Evolutionary conservation across 2,329 filamentous ascomycete species (phyloP).

Genomic region (Plenodomus biglobosus): DNA sequence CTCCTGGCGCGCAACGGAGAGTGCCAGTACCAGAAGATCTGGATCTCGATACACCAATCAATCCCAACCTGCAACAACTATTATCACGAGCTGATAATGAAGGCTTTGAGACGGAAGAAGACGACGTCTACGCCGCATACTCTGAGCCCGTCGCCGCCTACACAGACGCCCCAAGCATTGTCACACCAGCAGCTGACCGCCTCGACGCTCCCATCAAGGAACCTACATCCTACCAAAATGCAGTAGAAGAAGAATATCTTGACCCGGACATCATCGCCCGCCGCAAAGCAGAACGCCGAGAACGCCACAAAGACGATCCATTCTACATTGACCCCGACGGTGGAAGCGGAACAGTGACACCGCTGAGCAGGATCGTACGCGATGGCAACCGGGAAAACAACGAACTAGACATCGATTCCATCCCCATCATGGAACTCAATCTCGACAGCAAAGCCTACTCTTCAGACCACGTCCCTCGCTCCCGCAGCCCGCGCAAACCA

Average conservation of each 20-base stretch:
- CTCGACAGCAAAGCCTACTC: constrained; percentile 54
- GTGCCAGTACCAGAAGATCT: constrained; percentile 77
- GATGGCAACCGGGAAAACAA: constrained; percentile 67
- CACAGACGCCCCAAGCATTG: constrained; percentile 14
- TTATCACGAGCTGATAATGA: constrained; percentile 57
- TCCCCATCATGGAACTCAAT: constrained; percentile 92
- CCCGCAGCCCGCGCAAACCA: constrained; percentile 35
- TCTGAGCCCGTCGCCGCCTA: constrained; percentile 44
- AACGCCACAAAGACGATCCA: constrained; percentile 87
- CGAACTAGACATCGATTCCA: constrained; percentile 86
- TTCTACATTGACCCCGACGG: constrained; percentile 75
- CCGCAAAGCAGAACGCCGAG: constrained; percentile 73
- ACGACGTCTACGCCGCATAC: constrained; percentile 52
- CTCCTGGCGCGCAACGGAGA: constrained; percentile 76
- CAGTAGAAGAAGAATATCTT: constrained; percentile 56
- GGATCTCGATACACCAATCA: constrained; percentile 80
- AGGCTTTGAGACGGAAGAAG: constrained; percentile 46
- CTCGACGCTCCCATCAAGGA: constrained; percentile 45
- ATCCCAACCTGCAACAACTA: constrained; percentile 68
- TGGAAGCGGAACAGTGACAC: constrained; percentile 67
- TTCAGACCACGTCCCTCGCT: constrained; percentile 21
- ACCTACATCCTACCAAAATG: constrained; percentile 50
- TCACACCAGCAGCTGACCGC: constrained; percentile 47
- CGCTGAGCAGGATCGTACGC: constrained; percentile 72
- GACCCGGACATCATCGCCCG: constrained; percentile 74